Evolutionary conservation across 345 rosid genomes (phyloP), one percentile per base, ranked within the genome.

Genomic region (Corchorus olitorius): DNA sequence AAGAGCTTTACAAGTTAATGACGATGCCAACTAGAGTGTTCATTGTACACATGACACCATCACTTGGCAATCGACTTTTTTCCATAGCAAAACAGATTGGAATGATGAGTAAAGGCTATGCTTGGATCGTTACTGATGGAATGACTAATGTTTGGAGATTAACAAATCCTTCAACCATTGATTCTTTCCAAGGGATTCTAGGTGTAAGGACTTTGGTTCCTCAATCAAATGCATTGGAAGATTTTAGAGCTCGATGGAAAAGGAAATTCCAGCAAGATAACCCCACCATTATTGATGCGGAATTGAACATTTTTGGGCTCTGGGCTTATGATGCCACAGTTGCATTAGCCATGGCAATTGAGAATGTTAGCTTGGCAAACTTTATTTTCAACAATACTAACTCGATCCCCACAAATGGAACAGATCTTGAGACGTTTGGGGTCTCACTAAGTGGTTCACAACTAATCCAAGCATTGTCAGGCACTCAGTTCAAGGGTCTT

Each of bases 1-100:
- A 54, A n/a, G 93, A 91, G 86, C 88, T 91, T 34, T 80, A 80
- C 46, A 89, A 86, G 67, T 46, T 88, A 77, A 86, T 82, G 88
- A 80, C 75, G 7, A 81, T 76, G 87, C 85, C 78, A 15, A 89
- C 91, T 0, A 78, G 91, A 78, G 95, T 91, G 0, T 91, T 91
- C 45, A 62, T 88, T 2, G 85, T 91, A 17, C 95, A 89, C 63
- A 76, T 74, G 88, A 15, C 3, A 37, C 16, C 78, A 0, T 0
- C 43, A 60, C 86, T 86, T 19, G 90, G 87, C 48, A 20, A 86
- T 52, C 58, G 85, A 65, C 0, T 85, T 71, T 89, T 89, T 22
- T 27, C 69, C 14, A 86, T 79, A 75, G 93, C 92, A 0, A 84
- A 83, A 12, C 80, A 85, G 65, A 52, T 83, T 62, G 89, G 91